Percentiles rank a stretch among this genome's conserved stretches.
Conservation (phyloP, 306 rosid species). For the Glycyrrhiza uralensis region DNA sequence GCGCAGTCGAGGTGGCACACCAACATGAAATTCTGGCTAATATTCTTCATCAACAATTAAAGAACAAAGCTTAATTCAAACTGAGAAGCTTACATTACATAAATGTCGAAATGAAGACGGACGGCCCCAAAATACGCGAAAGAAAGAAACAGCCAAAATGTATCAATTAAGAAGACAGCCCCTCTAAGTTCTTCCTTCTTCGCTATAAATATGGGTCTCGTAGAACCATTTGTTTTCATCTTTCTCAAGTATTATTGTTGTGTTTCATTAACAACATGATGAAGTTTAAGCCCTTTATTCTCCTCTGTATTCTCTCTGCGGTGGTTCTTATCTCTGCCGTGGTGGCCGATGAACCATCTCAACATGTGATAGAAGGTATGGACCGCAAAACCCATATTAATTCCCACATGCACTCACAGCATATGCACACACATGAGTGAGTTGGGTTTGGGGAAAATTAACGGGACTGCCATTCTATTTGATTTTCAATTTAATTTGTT, state of each 20-base stretch:
- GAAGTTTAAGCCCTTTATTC: constrained; percentile 2
- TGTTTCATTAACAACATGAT: neutral
- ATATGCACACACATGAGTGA: too few species aligned
- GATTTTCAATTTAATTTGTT: too few species aligned
- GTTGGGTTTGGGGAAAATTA: too few species aligned
- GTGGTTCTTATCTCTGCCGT: constrained; percentile 19
- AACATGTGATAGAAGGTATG: neutral
- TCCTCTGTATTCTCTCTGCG: neutral
- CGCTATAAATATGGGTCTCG: neutral
- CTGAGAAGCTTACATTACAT: too few species aligned
- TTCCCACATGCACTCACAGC: too few species aligned
- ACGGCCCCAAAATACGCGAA: too few species aligned
- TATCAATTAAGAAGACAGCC: neutral
- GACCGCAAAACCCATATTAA: too few species aligned
- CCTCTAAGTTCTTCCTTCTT: neutral
- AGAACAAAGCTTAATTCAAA: neutral
- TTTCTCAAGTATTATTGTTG: neutral
- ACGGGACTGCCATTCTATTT: too few species aligned
- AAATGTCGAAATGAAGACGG: too few species aligned
- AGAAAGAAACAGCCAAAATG: neutral
- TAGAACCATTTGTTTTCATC: neutral
- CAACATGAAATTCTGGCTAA: neutral
- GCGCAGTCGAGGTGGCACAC: constrained; percentile 7
- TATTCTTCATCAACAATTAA: neutral
- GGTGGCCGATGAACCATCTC: neutral